Base-by-base conservation (phyloP, 495 filamentous ascomycete genomes). In the Venustampulla echinocandica region DNA sequence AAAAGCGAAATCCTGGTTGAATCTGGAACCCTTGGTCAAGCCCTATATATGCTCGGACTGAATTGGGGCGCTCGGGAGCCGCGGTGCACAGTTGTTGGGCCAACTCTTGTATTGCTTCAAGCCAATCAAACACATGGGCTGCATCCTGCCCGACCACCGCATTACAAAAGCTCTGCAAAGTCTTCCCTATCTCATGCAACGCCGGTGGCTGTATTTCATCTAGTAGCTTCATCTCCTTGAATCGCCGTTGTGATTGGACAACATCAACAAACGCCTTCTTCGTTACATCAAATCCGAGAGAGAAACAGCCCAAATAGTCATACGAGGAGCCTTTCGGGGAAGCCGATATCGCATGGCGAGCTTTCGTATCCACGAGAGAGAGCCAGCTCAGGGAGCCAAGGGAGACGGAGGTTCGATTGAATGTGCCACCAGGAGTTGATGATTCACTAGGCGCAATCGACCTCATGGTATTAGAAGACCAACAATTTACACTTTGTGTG, bases 11-110 rank as follows among this genome's bases (percentile, higher is more conserved):
- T 13, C 70, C 68, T 2, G 62, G 48, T 13, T 59, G 64, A 13
- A 68, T 71, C 37, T 69, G 70, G 33, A 80, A 71, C 7, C 75
- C 77, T 33, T 74, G 78, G 46, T 79, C 71, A 14, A 79, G 56
- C 0, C 72, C 71, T 22, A 68, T 62, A 52, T 67, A 43, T 25
- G 47, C 34, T 23, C 47, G 40, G 20, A 50, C 19, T 17, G 42
- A 25, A 36, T 36, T 24, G 10, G 32, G 33, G 10, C 3, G 14
- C 17, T 46, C 18, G 22, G 15, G 18, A 4, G 28, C 18, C 9
- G 28, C 15, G 3, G 14, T 36, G 28, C 30, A 46, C 19, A 44
- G 39, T 21, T 44, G 39, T 7, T 30, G 28, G 14, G 47, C 39
- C 5, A 44, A 22, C 13, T 36, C 40, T 37, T 36, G 30, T n/a